Conservation (phyloP, 2,329 filamentous ascomycete species). For the Beauveria australis region DNA sequence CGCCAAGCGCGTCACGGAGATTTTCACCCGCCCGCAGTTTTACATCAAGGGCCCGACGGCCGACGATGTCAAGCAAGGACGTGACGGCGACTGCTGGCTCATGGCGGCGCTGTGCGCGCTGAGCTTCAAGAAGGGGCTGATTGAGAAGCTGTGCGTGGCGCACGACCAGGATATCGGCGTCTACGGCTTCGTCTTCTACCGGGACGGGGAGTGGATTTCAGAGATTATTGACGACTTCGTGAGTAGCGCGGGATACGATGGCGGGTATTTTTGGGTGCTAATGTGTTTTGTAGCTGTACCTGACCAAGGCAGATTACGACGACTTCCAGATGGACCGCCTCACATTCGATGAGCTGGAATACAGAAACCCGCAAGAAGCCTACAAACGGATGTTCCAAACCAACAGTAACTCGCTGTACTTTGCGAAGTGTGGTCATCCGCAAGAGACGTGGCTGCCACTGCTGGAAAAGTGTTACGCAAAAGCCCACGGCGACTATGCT, state of each 20-base stretch:
- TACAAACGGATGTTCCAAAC: slow-evolving; percentile 66
- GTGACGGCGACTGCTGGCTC: slow-evolving; percentile 78
- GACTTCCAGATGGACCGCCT: slow-evolving; percentile 43
- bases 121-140: slow-evolving; percentile 62
- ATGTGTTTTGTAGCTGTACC: slow-evolving; percentile 30
- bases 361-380: slow-evolving; percentile 45
- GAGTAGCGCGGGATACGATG: slow-evolving; percentile 11
- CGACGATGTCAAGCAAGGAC: slow-evolving; percentile 71
- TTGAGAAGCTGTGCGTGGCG: slow-evolving; percentile 66
- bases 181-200: slow-evolving; percentile 78
- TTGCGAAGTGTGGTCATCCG: slow-evolving; percentile 63
- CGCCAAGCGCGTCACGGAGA: slow-evolving; percentile 64
- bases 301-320: slow-evolving; percentile 53
- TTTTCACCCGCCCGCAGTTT: slow-evolving; percentile 70
- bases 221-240: slow-evolving; percentile 51
- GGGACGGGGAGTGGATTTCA: slow-evolving; percentile 66
- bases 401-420: slow-evolving; percentile 67
- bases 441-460: slow-evolving; percentile 77
- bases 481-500: slow-evolving; percentile 71
- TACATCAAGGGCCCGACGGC: slow-evolving; percentile 70
- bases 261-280: background rate
- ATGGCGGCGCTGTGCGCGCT: slow-evolving; percentile 73
- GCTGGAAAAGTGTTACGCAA: slow-evolving; percentile 73
- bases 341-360: slow-evolving; percentile 34
- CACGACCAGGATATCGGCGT: slow-evolving; percentile 67